Conservation (phyloP, 2,329 filamentous ascomycete species). For the Beauveria caledonica region DNA sequence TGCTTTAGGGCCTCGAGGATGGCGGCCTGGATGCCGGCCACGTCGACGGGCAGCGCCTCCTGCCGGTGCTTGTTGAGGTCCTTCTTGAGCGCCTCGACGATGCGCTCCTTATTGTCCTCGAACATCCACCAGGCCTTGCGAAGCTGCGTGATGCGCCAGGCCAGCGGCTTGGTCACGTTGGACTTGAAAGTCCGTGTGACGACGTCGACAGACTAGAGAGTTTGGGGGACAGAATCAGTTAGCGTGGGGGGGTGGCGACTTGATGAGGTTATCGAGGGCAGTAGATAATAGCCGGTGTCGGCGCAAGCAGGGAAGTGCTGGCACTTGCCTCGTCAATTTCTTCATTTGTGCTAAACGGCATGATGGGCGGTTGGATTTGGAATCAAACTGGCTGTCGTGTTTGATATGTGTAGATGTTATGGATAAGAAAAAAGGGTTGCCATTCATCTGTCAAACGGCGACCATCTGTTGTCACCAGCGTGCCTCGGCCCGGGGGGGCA, state of each 20-base stretch:
- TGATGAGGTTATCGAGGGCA: background rate
- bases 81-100: slow-evolving; percentile 24
- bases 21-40: slow-evolving; percentile 24
- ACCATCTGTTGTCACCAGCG: background rate
- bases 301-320: background rate
- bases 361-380: slow-evolving; percentile 18
- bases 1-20: slow-evolving; percentile 28
- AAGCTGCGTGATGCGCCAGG: slow-evolving; percentile 33
- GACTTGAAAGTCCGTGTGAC: slow-evolving; percentile 10
- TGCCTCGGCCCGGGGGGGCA: background rate
- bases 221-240: background rate
- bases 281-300: background rate
- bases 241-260: background rate
- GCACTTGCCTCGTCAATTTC: slow-evolving; percentile 9
- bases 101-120: slow-evolving; percentile 28
- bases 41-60: slow-evolving; percentile 26
- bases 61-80: slow-evolving; percentile 28
- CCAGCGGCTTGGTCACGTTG: slow-evolving; percentile 25
- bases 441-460: background rate
- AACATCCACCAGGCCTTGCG: slow-evolving; percentile 34
- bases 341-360: slow-evolving; percentile 1
- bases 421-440: background rate
- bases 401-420: background rate
- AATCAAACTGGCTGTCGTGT: background rate
- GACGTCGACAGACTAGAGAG: background rate